Conservation (phyloP, 805 yeast genomes). For the Teunomyces stri region DNA sequence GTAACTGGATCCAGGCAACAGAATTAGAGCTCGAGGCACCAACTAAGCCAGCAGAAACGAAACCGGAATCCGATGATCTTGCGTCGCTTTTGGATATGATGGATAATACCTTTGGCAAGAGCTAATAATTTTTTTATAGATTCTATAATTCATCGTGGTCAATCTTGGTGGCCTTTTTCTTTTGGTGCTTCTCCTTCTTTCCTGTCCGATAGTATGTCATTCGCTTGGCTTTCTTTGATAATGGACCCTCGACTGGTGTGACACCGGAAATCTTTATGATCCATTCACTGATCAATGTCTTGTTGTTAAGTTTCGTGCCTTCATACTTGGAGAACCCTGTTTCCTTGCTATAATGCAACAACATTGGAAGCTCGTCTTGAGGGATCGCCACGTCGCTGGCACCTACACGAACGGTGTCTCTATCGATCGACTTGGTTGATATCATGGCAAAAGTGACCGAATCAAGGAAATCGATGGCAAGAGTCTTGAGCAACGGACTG, state of each 20-base stretch:
- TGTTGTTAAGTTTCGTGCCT: constrained; percentile 27
- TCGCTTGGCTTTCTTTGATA: constrained; percentile 33
- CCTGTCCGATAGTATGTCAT: constrained; percentile 30
- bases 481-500: constrained; percentile 57
- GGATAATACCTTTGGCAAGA: constrained; percentile 27
- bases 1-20: constrained; percentile 35
- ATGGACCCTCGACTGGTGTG: constrained; percentile 36
- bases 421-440: constrained; percentile 18
- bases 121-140: not conserved
- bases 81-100: constrained; percentile 38
- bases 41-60: constrained; percentile 11
- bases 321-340: constrained; percentile 20
- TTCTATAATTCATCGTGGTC: constrained; percentile 28
- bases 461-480: constrained; percentile 69
- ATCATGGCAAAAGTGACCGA: constrained; percentile 47
- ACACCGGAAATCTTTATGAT: constrained; percentile 22
- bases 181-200: constrained; percentile 9
- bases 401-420: constrained; percentile 18
- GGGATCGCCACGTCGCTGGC: constrained; percentile 18
- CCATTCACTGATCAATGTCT: constrained; percentile 32
- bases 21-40: constrained; percentile 13
- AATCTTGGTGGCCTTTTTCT: constrained; percentile 9
- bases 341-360: constrained; percentile 23
- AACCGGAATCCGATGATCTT: constrained; percentile 24
- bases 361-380: constrained; percentile 21